phyloP scores from a whole-genome alignment of 164 flowering plant genomes.

The Liriodendron chinense region DNA sequence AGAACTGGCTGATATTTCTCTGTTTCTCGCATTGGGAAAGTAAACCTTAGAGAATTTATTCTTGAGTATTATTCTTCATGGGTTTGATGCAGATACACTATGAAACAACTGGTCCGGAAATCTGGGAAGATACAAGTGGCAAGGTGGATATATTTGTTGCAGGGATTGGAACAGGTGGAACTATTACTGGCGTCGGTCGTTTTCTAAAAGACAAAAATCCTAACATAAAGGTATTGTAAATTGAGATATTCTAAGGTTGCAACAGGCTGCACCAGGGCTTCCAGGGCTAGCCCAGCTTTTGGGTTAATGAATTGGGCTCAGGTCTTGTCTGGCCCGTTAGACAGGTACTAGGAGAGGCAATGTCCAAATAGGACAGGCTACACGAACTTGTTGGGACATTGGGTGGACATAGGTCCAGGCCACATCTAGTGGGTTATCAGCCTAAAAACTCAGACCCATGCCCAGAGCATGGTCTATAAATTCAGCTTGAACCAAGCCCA shows the following conservation, averaged over 20 bases:
- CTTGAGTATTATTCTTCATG: constrained; percentile 17
- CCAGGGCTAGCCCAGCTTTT: background rate
- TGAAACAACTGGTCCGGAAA: constrained; percentile 99
- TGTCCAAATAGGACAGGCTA: background rate
- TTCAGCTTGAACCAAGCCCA: background rate
- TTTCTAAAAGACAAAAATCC: constrained; percentile 75
- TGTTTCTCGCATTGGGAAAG: constrained; percentile 60
- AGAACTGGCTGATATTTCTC: constrained; percentile 55
- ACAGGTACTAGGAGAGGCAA: background rate
- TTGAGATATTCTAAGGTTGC: background rate
- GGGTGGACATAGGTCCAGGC: background rate
- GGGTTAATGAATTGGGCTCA: background rate
- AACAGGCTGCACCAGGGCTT: background rate
- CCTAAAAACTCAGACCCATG: background rate
- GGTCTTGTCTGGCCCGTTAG: background rate
- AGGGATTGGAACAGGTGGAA: constrained; percentile 96
- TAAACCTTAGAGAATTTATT: background rate
- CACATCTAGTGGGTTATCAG: background rate
- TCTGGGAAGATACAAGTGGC: constrained; percentile 96
- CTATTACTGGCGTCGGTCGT: constrained; percentile 81
- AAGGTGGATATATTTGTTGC: constrained; percentile 91
- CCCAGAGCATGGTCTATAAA: background rate
- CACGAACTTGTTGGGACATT: background rate
- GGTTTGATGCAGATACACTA: constrained; percentile 61
- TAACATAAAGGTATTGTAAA: constrained; percentile 58